These are phyloP conservation scores for Vaucheria bursata DNA, from an alignment of 352 stramenopile species.

Conservation along the genomic window DNA sequence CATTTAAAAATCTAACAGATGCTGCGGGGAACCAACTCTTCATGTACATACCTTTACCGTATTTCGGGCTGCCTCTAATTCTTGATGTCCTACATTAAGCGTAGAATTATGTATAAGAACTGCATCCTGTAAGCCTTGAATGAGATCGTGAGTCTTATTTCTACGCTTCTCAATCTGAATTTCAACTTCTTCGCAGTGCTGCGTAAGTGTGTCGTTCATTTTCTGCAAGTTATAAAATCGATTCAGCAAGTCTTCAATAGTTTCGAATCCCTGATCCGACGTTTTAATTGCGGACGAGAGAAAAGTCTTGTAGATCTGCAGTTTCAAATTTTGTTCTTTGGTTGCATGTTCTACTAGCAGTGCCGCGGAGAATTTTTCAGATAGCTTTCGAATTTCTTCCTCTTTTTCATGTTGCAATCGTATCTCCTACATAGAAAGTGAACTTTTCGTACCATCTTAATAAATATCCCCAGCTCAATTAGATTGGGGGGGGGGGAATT, in stretches of 20 bases:
- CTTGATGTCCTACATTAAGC: constrained; percentile 38
- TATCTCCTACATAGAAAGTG: constrained; percentile 13
- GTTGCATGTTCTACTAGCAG: constrained; percentile 14
- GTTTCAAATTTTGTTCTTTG: constrained; percentile 50
- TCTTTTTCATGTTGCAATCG: constrained; percentile 59
- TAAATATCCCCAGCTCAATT: neutral
- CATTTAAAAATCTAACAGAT: neutral
- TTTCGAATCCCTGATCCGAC: constrained; percentile 57
- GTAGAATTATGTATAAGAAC: constrained; percentile 36
- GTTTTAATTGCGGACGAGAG: constrained; percentile 67
- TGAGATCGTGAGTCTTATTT: constrained; percentile 8
- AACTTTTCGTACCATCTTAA: neutral
- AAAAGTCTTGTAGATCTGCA: constrained; percentile 71
- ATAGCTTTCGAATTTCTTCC: constrained; percentile 54
- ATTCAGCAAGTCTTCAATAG: constrained; percentile 51
- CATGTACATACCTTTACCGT: constrained; percentile 16
- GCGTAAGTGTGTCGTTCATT: no score
- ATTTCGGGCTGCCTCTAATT: constrained; percentile 30
- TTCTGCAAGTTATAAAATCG: constrained; percentile 19
- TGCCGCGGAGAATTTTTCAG: neutral
- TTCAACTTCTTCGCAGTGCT: constrained; percentile 3
- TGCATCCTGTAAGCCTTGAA: constrained; percentile 63
- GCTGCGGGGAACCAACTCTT: neutral
- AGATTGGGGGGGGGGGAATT: neutral
- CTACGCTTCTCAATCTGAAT: constrained; percentile 22